A percentile compares a stretch with the other conserved stretches of the same genome.
Conservation (phyloP, 352 stramenopile species). For the Pilasporangium apinafurcum region DNA sequence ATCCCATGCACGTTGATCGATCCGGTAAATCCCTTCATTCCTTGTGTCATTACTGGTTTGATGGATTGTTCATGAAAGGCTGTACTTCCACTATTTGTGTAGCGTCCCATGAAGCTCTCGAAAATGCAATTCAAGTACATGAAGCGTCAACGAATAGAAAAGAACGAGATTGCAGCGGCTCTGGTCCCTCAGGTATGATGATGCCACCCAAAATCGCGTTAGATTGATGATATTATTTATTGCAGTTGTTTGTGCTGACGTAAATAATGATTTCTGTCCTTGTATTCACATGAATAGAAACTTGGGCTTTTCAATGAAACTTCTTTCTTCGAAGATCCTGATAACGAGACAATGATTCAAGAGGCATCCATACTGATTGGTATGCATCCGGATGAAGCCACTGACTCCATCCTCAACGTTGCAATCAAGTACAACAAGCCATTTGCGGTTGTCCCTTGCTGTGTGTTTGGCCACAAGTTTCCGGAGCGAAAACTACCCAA, state of each 20-base stretch:
- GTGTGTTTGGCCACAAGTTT: constrained; percentile 92
- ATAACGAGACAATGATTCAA: constrained; percentile 48
- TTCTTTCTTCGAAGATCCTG: constrained; percentile 38
- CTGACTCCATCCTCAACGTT: constrained; percentile 92
- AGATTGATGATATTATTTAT: neutral
- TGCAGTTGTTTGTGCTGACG: too few relatives aligned
- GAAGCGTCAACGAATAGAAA: constrained; percentile 47
- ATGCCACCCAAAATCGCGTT: neutral
- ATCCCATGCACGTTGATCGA: constrained; percentile 76
- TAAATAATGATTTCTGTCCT: too few relatives aligned
- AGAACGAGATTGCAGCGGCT: constrained; percentile 10
- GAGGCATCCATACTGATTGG: constrained; percentile 83
- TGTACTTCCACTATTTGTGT: constrained; percentile 5
- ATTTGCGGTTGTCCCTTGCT: constrained; percentile 96
- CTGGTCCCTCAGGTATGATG: constrained; percentile 55
- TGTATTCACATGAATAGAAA: too few relatives aligned
- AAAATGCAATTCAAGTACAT: constrained; percentile 67
- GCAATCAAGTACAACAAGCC: constrained; percentile 87
- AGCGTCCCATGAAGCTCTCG: constrained; percentile 70
- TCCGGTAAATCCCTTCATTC: constrained; percentile 36
- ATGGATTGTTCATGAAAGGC: neutral
- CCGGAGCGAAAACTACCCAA: constrained; percentile 43
- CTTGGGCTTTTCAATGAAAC: constrained; percentile 57
- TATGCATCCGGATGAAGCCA: constrained; percentile 95
- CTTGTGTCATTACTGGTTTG: neutral